Percentiles rank a stretch among this genome's conserved stretches.
Evolutionary conservation across 345 rosid genomes (phyloP).

Genomic region (Brassica juncea): DNA sequence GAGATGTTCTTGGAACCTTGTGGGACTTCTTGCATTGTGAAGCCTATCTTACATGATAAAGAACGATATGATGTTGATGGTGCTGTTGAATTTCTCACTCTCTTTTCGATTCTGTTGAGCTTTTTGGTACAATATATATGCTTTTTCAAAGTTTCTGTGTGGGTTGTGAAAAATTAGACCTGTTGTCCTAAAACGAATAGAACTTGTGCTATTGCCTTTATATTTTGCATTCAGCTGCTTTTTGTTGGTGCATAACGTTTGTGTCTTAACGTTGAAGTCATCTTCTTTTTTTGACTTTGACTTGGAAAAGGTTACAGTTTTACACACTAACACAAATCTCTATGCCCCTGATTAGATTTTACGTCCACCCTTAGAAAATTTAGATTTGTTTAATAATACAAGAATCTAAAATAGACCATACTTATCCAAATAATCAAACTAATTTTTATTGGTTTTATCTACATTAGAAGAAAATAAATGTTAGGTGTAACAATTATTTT

Average conservation of each 20-base stretch:
- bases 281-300: not conserved
- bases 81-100: not conserved
- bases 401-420: too few species aligned
- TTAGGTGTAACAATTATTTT: too few species aligned
- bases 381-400: too few species aligned
- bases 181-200: not conserved
- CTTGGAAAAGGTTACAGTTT: too few species aligned
- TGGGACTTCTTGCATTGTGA: conserved; percentile 35
- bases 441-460: too few species aligned
- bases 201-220: not conserved
- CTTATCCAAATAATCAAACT: too few species aligned
- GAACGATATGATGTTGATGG: not conserved
- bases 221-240: not conserved
- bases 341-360: too few species aligned
- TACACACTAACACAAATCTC: too few species aligned
- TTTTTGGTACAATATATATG: not conserved
- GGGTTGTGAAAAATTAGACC: not conserved
- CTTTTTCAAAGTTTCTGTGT: not conserved
- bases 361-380: too few species aligned
- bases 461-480: too few species aligned
- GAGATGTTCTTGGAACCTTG: conserved; percentile 27
- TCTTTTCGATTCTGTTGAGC: not conserved
- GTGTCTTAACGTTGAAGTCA: not conserved
- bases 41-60: not conserved
- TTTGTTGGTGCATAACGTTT: not conserved